Conservation (phyloP, 2,329 filamentous ascomycete species). For the Cordyceps pruinosa region DNA sequence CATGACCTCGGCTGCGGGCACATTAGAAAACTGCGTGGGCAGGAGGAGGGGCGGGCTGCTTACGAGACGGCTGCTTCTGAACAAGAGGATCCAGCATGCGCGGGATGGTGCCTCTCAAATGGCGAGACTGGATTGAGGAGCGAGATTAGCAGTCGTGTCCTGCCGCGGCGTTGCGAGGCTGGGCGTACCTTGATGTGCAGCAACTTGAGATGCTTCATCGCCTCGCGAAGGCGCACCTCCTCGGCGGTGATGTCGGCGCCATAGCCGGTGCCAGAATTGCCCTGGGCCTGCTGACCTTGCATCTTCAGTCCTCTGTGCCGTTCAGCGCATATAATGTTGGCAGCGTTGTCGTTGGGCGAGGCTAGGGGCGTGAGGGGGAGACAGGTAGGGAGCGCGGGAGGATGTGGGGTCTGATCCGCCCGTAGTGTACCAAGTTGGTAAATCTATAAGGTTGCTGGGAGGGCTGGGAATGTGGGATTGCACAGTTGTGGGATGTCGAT, state of each 20-base stretch:
- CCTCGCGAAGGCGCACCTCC: constrained; percentile 43
- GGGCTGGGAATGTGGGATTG: too few relatives aligned
- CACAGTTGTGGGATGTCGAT: too few relatives aligned
- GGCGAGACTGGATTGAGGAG: constrained; percentile 23
- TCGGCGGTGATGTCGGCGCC: constrained; percentile 18
- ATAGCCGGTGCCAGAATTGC: constrained; percentile 17
- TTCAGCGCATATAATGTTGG: background rate
- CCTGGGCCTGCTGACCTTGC: constrained; percentile 17
- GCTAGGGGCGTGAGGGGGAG: background rate
- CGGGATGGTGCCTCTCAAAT: constrained; percentile 31
- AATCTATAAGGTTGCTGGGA: too few relatives aligned
- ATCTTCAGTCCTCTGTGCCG: background rate
- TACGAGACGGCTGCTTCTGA: constrained; percentile 45
- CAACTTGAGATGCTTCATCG: constrained; percentile 44
- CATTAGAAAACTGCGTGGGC: background rate
- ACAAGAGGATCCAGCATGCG: constrained; percentile 41
- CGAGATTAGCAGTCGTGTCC: background rate
- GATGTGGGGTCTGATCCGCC: background rate
- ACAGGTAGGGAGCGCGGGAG: background rate
- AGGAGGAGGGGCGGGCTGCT: constrained; percentile 17
- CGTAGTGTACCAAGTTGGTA: background rate
- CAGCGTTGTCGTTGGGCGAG: background rate
- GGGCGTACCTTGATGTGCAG: constrained; percentile 46
- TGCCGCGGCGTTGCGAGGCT: constrained; percentile 17
- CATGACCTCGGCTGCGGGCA: constrained; percentile 40